Percentiles rank a stretch among this genome's conserved stretches.
These are phyloP conservation scores for Silene noctiflora DNA, from an alignment of 179 eudicot genomes.

Conservation along the genomic window DNA sequence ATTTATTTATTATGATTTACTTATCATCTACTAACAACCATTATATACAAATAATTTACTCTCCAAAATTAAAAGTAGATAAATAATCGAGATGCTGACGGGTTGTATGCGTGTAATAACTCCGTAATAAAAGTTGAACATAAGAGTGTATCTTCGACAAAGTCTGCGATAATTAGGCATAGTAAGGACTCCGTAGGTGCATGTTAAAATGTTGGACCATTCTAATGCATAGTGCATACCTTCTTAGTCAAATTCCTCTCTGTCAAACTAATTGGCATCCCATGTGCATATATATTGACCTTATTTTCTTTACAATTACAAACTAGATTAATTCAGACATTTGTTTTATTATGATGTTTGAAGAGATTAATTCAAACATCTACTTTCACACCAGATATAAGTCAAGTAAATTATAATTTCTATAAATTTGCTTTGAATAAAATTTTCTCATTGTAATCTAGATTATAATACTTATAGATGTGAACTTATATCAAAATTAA, in stretches of 20 bases:
- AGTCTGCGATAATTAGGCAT: no score
- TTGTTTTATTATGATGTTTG: not conserved
- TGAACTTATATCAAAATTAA: no score
- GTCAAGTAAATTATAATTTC: not conserved
- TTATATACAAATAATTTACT: no score
- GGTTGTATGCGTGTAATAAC: no score
- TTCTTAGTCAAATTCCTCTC: not conserved
- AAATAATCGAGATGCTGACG: no score
- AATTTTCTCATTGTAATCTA: not conserved
- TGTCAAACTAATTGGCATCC: not conserved
- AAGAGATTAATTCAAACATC: not conserved
- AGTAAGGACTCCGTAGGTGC: not conserved
- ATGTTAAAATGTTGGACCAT: not conserved
- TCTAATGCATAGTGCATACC: not conserved
- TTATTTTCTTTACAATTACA: not conserved
- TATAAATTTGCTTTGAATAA: not conserved
- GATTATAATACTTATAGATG: no score
- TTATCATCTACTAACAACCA: no score
- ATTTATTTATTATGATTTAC: no score
- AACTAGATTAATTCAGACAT: not conserved
- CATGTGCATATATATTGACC: conserved; percentile 11
- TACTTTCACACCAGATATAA: not conserved
- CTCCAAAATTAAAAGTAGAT: no score
- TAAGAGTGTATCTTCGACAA: no score
- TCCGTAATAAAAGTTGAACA: no score